phyloP scores from a whole-genome alignment of 805 yeast genomes.

The Yarrowia divulgata region DNA sequence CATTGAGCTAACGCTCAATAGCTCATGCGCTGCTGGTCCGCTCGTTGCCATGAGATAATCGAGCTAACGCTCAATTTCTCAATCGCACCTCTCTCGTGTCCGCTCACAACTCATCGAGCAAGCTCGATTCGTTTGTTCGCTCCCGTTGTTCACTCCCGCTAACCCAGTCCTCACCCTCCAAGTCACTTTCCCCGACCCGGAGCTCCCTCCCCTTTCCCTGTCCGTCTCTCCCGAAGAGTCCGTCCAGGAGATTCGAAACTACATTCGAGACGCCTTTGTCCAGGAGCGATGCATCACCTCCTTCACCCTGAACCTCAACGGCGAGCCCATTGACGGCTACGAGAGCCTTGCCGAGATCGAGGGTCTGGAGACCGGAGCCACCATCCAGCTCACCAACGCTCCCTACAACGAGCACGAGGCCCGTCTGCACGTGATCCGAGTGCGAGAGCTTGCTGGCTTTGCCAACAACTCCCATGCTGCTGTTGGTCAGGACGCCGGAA shows the following conservation, averaged over 20 bases:
- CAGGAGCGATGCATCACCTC: constrained; percentile 66
- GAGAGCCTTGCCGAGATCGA: constrained; percentile 47
- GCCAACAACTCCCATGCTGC: constrained; percentile 53
- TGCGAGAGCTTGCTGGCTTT: constrained; percentile 66
- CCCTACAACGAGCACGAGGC: constrained; percentile 69
- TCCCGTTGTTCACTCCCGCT: constrained; percentile 1
- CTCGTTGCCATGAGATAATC: no score
- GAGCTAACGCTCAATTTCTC: no score
- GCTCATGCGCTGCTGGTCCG: no score
- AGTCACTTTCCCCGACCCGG: constrained; percentile 37
- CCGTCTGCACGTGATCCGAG: constrained; percentile 65
- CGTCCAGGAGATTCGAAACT: constrained; percentile 63
- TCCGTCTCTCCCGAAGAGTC: constrained; percentile 54
- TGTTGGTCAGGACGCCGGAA: constrained; percentile 57
- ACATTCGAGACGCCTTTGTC: constrained; percentile 63
- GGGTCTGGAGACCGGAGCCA: constrained; percentile 51
- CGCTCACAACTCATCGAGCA: no score
- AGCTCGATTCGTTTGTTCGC: background rate
- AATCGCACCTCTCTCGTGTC: no score
- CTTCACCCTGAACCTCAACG: constrained; percentile 57
- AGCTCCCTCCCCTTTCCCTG: constrained; percentile 40
- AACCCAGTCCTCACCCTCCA: constrained; percentile 38
- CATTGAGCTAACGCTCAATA: no score
- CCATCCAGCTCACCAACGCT: constrained; percentile 58
- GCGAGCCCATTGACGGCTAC: constrained; percentile 52